phyloP scores from a whole-genome alignment of 176 grass and related monocot species.

The Hyparrhenia diplandra region DNA sequence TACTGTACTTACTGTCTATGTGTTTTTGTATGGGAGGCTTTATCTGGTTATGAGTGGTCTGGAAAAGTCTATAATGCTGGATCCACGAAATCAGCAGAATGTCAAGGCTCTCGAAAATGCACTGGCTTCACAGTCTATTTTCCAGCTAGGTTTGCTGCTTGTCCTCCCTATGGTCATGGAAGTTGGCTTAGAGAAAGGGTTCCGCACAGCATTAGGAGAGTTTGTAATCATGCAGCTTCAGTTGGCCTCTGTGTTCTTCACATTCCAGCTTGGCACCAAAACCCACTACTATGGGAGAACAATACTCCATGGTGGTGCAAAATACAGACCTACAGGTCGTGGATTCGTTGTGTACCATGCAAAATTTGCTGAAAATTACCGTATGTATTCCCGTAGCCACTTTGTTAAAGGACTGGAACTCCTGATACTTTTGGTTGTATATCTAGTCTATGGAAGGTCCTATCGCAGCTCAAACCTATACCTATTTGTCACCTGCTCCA shows the following conservation, averaged over 20 bases:
- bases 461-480: slow-evolving; percentile 80
- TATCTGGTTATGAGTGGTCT: slow-evolving; percentile 94
- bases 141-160: slow-evolving; percentile 84
- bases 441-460: slow-evolving; percentile 65
- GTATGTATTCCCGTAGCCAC: slow-evolving; percentile 93
- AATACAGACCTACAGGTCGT: slow-evolving; percentile 77
- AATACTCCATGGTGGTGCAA: slow-evolving; percentile 85
- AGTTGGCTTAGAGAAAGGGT: slow-evolving; percentile 92
- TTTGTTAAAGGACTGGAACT: slow-evolving; percentile 93
- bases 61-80: slow-evolving; percentile 73
- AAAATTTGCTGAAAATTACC: slow-evolving; percentile 90
- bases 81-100: slow-evolving; percentile 63
- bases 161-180: slow-evolving; percentile 97
- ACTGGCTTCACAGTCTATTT: slow-evolving; percentile 84
- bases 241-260: slow-evolving; percentile 88
- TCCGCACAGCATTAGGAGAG: slow-evolving; percentile 82
- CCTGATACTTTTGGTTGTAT: slow-evolving; percentile 75
- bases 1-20: slow-evolving; percentile 87
- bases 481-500: slow-evolving; percentile 78
- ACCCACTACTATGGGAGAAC: slow-evolving; percentile 91
- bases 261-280: slow-evolving; percentile 95
- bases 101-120: slow-evolving; percentile 83
- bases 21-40: slow-evolving; percentile 87
- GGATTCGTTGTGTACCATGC: slow-evolving; percentile 89
- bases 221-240: slow-evolving; percentile 98